Conservation (phyloP, 1,139 yeast genomes). For the Candida sp. region DNA sequence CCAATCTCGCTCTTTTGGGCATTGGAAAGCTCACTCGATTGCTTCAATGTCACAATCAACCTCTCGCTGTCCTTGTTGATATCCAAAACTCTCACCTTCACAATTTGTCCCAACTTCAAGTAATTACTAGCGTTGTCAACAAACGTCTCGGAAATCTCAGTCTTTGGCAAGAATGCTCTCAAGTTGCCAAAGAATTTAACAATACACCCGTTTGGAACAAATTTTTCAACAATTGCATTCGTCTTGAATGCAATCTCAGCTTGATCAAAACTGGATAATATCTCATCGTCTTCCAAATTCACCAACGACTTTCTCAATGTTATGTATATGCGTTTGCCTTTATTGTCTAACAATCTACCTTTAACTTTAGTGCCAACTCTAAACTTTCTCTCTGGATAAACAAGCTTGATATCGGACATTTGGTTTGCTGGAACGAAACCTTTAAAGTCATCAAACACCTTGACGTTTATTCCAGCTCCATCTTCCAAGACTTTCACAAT, state of each 20-base stretch:
- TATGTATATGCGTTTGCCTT: constrained; percentile 51
- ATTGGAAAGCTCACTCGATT: constrained; percentile 56
- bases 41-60: constrained; percentile 75
- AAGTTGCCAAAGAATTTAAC: constrained; percentile 83
- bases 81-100: constrained; percentile 66
- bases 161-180: constrained; percentile 81
- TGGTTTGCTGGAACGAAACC: constrained; percentile 80
- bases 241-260: constrained; percentile 66
- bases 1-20: constrained; percentile 54
- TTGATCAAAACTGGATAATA: constrained; percentile 54
- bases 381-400: constrained; percentile 92
- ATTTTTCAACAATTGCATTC: constrained; percentile 74
- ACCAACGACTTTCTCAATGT: constrained; percentile 88
- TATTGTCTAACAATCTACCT: constrained; percentile 61
- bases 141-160: constrained; percentile 90
- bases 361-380: constrained; percentile 81
- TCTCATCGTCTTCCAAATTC: constrained; percentile 62
- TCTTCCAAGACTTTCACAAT: constrained; percentile 69
- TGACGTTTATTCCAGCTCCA: constrained; percentile 66
- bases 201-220: constrained; percentile 79
- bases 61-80: constrained; percentile 60
- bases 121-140: constrained; percentile 80
- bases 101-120: constrained; percentile 84
- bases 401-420: constrained; percentile 82
- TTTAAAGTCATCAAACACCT: constrained; percentile 65